Evolutionary conservation across 306 rosid species (phyloP).

Genomic region (Rosa chinensis): DNA sequence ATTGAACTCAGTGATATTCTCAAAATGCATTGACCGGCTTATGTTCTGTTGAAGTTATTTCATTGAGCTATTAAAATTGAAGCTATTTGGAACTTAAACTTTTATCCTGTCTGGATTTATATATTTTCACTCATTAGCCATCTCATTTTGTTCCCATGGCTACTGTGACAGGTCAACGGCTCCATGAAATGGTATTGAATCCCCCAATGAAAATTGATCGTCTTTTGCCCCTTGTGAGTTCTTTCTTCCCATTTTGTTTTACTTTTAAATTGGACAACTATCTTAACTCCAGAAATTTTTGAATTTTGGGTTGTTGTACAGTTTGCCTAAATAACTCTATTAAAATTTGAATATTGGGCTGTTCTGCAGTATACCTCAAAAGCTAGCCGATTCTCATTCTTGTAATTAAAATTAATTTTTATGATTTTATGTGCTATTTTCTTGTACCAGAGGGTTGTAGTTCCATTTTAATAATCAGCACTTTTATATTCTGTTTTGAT

Average conservation of each 20-base stretch:
- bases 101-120: too few species aligned
- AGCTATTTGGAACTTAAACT: not conserved
- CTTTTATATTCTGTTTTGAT: not conserved
- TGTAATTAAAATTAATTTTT: not conserved
- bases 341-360: not conserved
- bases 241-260: slow-evolving; percentile 15
- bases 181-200: slow-evolving; percentile 77
- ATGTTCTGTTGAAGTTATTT: not conserved
- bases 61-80: not conserved
- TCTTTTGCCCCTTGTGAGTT: slow-evolving; percentile 66
- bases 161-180: slow-evolving; percentile 67
- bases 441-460: not conserved
- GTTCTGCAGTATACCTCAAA: not conserved
- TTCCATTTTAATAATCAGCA: not conserved
- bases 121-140: not conserved
- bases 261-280: not conserved
- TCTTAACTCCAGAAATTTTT: not conserved
- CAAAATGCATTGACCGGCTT: not conserved
- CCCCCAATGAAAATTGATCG: slow-evolving; percentile 52
- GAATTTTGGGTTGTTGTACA: not conserved
- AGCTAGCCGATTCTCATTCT: not conserved
- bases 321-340: not conserved
- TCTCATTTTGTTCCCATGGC: slow-evolving; percentile 1
- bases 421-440: not conserved
- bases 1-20: not conserved